Evolutionary conservation across 1,139 yeast genomes (phyloP), one percentile per base, ranked within the genome.

Genomic region (Yamadazyma atmosphaerica): DNA sequence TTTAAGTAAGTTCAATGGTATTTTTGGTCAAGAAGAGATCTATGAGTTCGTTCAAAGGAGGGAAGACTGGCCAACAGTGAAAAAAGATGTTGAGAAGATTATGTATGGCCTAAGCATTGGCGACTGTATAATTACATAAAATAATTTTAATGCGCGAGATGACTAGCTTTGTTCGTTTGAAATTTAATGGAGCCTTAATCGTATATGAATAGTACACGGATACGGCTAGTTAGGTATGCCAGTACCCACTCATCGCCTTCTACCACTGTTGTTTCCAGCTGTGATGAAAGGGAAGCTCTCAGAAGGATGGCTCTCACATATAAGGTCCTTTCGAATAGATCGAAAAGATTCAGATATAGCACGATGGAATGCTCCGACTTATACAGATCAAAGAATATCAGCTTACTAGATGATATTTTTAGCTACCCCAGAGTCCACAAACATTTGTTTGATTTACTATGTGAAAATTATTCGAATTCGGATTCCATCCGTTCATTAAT

Each of bases 1-100:
- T 58, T 72, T 88, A 51, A 81, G 86, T 37, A 79, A 92, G 52
- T 92, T 89, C 60, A 85, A 89, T 49, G 97, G 98, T 2, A 81
- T 90, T 5, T 84, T 92, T 56, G 80, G 83, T 29, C 96, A 95
- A 36, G 98, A 92, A 51, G 98, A 92, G 51, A 84, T 92, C 19
- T 86, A 87, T 54, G 96, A 89, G 54, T 86, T 90, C 65, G 95
- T 89, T 3, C 92, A 86, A 52, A 70, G 95, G 44, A 70, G 98
- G 41, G 77, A 81, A 34, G 98, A 92, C 56, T 92, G 98, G 98
- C 62, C 76, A 0, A 56, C 68, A 33, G 86, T 92, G 30, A 81
- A 79, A 49, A 72, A 73, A 44, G 88, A 86, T 42, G 98, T 92
- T 4, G 98, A 92, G 58, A 87, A 84, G 56, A 92, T 87, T n/a